Base-by-base conservation (phyloP, 192 early-diverging fungal genomes). In the Thoreauomyces humboldtii region DNA sequence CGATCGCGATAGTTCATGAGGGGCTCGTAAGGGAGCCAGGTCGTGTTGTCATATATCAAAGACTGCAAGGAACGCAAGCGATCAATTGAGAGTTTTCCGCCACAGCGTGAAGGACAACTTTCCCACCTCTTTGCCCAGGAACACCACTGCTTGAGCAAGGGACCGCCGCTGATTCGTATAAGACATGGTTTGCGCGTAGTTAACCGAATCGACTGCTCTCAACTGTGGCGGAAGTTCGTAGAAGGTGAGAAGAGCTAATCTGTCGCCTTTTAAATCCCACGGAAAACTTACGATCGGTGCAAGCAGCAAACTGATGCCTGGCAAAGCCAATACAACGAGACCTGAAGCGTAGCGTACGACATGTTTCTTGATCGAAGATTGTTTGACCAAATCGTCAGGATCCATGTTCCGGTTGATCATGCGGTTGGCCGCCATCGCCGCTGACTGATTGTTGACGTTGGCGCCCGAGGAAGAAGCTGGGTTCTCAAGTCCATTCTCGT, bases 231-330 rank as follows among this genome's bases (percentile, higher is more conserved):
- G 1, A 64, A 54, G 24, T 27, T n/a, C n/a, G n/a, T n/a, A n/a
- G n/a, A n/a, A n/a, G n/a, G n/a, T n/a, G n/a, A n/a, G n/a, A n/a
- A n/a, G n/a, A n/a, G n/a, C n/a, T n/a, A n/a, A n/a, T n/a, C n/a
- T n/a, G n/a, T n/a, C n/a, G n/a, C n/a, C n/a, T n/a, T n/a, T n/a
- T n/a, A n/a, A n/a, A n/a, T n/a, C n/a, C n/a, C n/a, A n/a, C n/a
- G n/a, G n/a, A 47, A 15, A 19, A 59, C 65, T 67, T 34, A 69
- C 58, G 35, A 61, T 61, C 1, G 67, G 59, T 19, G 35, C 67
- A 33, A 62, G 24, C 11, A 69, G 22, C 29, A 61, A 41, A 7
- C 19, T 37, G 0, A 53, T 48, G 29, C 48, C 67, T n/a, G 58
- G 59, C 27, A 52, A 12, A 31, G 38, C 41, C 46, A 69, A 15